Evolutionary conservation across 129 eudicot genomes (phyloP).

Genomic region (Flaveria bidentis): DNA sequence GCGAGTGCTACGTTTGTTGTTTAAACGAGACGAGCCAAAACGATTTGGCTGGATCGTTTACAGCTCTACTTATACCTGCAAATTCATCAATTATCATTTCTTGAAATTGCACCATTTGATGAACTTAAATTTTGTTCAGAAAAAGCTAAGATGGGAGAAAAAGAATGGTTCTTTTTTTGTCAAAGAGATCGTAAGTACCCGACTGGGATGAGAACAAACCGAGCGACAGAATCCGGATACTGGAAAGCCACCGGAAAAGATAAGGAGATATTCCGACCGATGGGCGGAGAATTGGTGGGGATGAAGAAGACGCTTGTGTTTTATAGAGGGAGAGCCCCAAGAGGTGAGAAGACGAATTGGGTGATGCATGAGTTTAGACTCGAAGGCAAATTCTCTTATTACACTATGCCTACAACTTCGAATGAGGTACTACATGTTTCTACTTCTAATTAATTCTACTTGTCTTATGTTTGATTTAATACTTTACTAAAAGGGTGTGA

Average conservation of each 20-base stretch:
- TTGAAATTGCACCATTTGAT: too few species aligned
- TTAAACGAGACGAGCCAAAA: too few species aligned
- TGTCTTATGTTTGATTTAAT: too few species aligned
- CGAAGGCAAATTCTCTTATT: conserved; percentile 43
- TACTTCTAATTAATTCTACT: not conserved
- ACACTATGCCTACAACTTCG: conserved; percentile 34
- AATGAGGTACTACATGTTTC: not conserved
- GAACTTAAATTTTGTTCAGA: conserved; percentile 14
- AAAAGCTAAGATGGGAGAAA: conserved; percentile 57
- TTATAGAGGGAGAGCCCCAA: conserved; percentile 51
- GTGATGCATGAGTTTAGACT: conserved; percentile 56
- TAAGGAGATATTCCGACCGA: conserved; percentile 30
- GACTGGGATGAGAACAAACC: conserved; percentile 50
- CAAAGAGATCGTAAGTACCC: conserved; percentile 53
- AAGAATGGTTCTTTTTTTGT: conserved; percentile 55
- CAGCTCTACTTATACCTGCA: not conserved
- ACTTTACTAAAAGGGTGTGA: too few species aligned
- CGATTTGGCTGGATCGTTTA: not conserved
- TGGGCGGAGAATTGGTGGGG: conserved; percentile 31
- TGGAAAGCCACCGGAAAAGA: conserved; percentile 62
- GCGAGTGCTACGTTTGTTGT: too few species aligned
- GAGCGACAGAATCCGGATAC: conserved; percentile 53
- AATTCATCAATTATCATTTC: too few species aligned
- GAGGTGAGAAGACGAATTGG: conserved; percentile 56
- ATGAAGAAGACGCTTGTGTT: conserved; percentile 55